Evolutionary conservation across 495 filamentous ascomycete species (phyloP), one percentile per base, ranked within the genome.

Genomic region (Podospora appendiculata): DNA sequence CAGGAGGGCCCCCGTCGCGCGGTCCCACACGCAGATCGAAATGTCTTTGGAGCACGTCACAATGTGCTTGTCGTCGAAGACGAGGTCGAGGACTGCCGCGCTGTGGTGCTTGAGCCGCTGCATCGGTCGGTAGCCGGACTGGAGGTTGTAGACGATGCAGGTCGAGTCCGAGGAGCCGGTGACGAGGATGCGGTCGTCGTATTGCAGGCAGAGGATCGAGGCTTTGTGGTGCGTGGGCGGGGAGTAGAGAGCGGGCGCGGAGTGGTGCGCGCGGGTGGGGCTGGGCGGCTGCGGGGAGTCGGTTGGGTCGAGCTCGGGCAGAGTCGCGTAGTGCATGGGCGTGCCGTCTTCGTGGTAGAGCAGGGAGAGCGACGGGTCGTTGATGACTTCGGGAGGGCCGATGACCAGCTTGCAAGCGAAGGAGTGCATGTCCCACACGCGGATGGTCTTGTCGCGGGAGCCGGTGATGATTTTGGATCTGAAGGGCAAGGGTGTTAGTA

Each of bases 31-130:
- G 66, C 88, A 90, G 63, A 98, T 90, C 11, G 79, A 88, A 40
- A 83, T 80, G 70, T 98, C 93, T 69, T 97, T 97, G 56, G 89
- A 95, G 72, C 92, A 96, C 19, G 91, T 95, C 14, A 97, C 84
- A 55, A 98, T 96, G 70, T 93, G 85, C 47, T 86, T 82, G 49
- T 88, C 80, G 65, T 98, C 90, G 56, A 98, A 90, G 60, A 86
- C 88, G 6, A 97, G 81, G 65, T 98, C 93, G 13, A 98, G 78
- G 32, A 98, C 91, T 41, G 92, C 93, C 14, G 88, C 88, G 4
- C 76, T 80, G 72, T 98, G 93, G 48, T 82, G 77, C 11, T 69
- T 60, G 14, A 98, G 83, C 38, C 89, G 87, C 35, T 76, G 80
- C 44, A 94, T 78, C 0, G 94, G 90, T 47, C 78, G 76, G 69